phyloP scores from a whole-genome alignment of 176 grass and related monocot genomes.

The Zoysia pacifica region DNA sequence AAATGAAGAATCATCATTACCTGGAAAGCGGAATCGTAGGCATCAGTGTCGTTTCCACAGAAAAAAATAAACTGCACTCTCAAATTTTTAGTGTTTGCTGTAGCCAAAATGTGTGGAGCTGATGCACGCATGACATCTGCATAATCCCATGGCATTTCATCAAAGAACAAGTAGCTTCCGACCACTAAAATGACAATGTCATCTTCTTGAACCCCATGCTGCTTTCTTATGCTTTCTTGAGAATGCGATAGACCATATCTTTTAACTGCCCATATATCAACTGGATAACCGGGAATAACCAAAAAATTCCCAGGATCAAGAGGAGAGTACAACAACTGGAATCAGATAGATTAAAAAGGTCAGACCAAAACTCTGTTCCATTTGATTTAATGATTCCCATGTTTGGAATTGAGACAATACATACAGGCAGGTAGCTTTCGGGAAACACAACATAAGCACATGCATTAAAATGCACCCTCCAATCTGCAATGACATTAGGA shows the following conservation, averaged over 20 bases:
- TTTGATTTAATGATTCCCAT: slow-evolving; percentile 25
- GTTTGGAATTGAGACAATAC: slow-evolving; percentile 15
- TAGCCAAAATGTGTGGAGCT: slow-evolving; percentile 56
- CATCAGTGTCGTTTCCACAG: slow-evolving; percentile 68
- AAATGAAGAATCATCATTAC: slow-evolving; percentile 43
- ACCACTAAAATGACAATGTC: slow-evolving; percentile 78
- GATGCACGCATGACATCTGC: slow-evolving; percentile 60
- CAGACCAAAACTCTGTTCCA: slow-evolving; percentile 31
- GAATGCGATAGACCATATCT: slow-evolving; percentile 60
- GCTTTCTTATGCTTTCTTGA: slow-evolving; percentile 46
- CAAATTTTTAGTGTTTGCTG: slow-evolving; percentile 55
- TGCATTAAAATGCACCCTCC: slow-evolving; percentile 80
- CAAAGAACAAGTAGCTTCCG: slow-evolving; percentile 73
- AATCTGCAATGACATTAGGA: slow-evolving; percentile 67
- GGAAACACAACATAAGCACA: slow-evolving; percentile 82
- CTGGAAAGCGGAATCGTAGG: slow-evolving; percentile 71
- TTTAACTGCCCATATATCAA: slow-evolving; percentile 63
- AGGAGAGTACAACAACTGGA: slow-evolving; percentile 75
- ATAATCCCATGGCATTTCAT: slow-evolving; percentile 86
- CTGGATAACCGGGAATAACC: slow-evolving; percentile 84
- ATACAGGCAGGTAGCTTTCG: slow-evolving; percentile 87
- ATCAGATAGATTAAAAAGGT: slow-evolving; percentile 42
- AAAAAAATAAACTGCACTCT: slow-evolving; percentile 71
- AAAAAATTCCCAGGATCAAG: slow-evolving; percentile 86
- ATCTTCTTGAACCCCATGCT: slow-evolving; percentile 61